Base-by-base conservation (phyloP, 1,284 basidiomycete species). In the Amylostereum areolatum region DNA sequence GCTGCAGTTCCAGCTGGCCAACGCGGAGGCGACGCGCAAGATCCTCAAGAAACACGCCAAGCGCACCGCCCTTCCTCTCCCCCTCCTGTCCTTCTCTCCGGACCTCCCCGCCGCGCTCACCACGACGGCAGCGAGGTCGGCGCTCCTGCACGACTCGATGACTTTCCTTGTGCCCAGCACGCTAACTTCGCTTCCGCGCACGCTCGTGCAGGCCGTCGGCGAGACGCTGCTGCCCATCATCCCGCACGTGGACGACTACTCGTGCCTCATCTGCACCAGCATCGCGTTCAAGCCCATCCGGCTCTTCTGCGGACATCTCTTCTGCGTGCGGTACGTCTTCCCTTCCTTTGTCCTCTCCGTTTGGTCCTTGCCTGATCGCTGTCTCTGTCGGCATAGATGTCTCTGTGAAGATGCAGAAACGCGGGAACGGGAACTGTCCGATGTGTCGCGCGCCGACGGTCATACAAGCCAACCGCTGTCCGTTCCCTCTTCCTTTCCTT, bases 21-120 rank as follows among this genome's bases (percentile, higher is more conserved):
- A 93, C 57, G 77, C 89, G 5, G 92, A 97, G 65, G 95, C 94
- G 1, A 86, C 83, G 2, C 80, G 89, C 41, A 93, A 93, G 69
- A 92, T 93, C 53, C 78, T 97, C 53, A 97, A 97, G 74, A 97
- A 97, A 65, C 95, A 97, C 63, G 81, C 90, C 29, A 97, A 97
- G 65, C 83, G 92, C 4, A 92, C 90, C 0, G 78, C 83, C 0
- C 69, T 89, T 3, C 80, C 81, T 1, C 63, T 78, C 12, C 74
- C 77, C 1, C 59, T 56, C 28, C 50, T 66, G 9, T 47, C 59
- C 9, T 30, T 48, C 43, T n/a, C 35, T 12, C 35, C 39, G 12
- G 25, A 25, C 29, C 11, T 32, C 2, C 10, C 42, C 2, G 28
- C 12, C 39, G 8, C 39, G 27, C 33, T 45, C 24, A 25, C 46